Evolutionary conservation across 2,329 filamentous ascomycete genomes (phyloP).

Genomic region (Hortaea werneckii): DNA sequence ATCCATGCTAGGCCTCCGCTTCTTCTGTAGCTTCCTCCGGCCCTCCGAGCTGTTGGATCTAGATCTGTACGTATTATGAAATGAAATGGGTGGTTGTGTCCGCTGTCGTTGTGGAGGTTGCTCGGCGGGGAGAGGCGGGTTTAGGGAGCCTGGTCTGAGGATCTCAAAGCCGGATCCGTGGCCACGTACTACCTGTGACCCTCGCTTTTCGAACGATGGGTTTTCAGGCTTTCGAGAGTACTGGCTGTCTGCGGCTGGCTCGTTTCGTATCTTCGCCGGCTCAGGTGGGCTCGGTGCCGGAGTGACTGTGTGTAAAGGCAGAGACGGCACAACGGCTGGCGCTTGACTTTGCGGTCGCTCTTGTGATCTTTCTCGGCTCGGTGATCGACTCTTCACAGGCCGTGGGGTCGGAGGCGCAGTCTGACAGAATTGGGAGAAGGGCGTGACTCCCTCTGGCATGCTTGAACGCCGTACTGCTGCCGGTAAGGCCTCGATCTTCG

Average conservation of each 20-base stretch:
- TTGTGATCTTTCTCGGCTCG: conserved; percentile 1
- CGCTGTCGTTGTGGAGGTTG: conserved; percentile 11
- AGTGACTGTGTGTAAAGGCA: conserved; percentile 1
- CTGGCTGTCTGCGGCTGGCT: neutral
- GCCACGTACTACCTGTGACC: conserved; percentile 20
- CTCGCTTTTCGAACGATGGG: conserved; percentile 16
- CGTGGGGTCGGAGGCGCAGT: conserved; percentile 16
- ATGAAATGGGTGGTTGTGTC: conserved; percentile 18
- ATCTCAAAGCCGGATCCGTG: conserved; percentile 27
- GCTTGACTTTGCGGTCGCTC: conserved; percentile 1
- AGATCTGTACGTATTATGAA: conserved; percentile 16
- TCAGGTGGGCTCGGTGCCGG: neutral
- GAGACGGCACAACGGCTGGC: conserved; percentile 2
- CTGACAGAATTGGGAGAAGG: conserved; percentile 23
- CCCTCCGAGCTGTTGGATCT: conserved; percentile 14
- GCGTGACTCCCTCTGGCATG: conserved; percentile 21
- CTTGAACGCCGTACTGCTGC: conserved; percentile 17
- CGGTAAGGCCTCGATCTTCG: conserved; percentile 17
- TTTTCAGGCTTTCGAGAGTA: conserved; percentile 1
- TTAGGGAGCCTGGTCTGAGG: conserved; percentile 23
- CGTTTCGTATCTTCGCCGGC: neutral
- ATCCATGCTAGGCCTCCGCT: conserved; percentile 17
- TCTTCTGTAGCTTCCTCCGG: conserved; percentile 23
- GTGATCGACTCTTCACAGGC: conserved; percentile 1
- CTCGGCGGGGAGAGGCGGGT: conserved; percentile 7